Evolutionary conservation across 2,329 filamentous ascomycete genomes (phyloP).

Genomic region (Diaporthe sp.): DNA sequence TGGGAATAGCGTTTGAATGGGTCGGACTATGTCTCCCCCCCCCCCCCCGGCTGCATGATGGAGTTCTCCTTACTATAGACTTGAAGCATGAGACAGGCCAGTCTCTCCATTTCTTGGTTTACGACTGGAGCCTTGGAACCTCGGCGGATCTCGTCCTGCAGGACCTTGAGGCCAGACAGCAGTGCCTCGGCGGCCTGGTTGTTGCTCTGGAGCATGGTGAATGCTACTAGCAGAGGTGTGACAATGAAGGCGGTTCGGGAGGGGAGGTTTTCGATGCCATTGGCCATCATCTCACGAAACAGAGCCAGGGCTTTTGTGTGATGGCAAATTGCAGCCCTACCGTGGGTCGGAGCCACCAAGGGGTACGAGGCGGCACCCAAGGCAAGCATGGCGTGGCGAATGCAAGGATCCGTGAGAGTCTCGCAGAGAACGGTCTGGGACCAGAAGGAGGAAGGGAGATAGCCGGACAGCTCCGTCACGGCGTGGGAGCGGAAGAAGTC

Average conservation of each 20-base stretch:
- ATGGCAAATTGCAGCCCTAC: slow-evolving; percentile 1
- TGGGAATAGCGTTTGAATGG: too few species aligned
- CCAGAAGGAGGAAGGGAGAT: slow-evolving; percentile 39
- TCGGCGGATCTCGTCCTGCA: neutral
- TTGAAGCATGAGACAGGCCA: slow-evolving; percentile 12
- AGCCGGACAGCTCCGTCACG: slow-evolving; percentile 37
- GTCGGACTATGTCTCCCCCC: neutral
- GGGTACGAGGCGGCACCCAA: slow-evolving; percentile 36
- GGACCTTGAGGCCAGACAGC: neutral
- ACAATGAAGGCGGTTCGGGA: neutral
- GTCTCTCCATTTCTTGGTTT: neutral
- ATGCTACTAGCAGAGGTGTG: slow-evolving; percentile 5
- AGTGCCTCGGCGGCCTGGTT: slow-evolving; percentile 1
- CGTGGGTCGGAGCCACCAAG: neutral
- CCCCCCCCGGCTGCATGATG: too few species aligned
- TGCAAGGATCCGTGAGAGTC: slow-evolving; percentile 35
- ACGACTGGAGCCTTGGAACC: too few species aligned
- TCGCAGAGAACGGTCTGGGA: slow-evolving; percentile 38
- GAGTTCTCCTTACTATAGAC: neutral
- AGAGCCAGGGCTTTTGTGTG: neutral
- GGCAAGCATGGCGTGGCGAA: slow-evolving; percentile 38
- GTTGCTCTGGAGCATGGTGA: slow-evolving; percentile 10
- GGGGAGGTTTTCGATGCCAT: neutral
- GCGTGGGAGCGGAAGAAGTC: slow-evolving; percentile 39
- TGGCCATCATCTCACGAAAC: slow-evolving; percentile 3